These are phyloP conservation scores for Gaertneriomyces semiglobifer DNA, from an alignment of 192 early-diverging fungal species.

Conservation along the genomic window DNA sequence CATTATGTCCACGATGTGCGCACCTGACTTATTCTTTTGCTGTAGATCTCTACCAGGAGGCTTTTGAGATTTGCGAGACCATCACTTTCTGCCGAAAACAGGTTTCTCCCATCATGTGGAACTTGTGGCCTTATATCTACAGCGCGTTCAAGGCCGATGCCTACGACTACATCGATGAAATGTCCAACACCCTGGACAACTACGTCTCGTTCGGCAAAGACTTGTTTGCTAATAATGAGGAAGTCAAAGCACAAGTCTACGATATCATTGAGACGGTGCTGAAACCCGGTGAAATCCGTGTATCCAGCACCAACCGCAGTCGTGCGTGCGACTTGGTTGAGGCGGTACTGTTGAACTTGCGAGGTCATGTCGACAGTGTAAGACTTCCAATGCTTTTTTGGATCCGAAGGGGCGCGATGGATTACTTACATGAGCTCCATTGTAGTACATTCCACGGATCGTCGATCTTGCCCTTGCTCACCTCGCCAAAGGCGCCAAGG, in stretches of 20 bases:
- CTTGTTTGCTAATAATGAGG: slow-evolving; percentile 62
- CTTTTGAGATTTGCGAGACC: slow-evolving; percentile 86
- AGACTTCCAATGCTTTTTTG: background rate
- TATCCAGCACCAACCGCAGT: slow-evolving; percentile 75
- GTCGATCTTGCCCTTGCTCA: slow-evolving; percentile 65
- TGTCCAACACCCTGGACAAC: slow-evolving; percentile 88
- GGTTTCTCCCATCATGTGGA: slow-evolving; percentile 82
- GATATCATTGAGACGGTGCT: slow-evolving; percentile 76
- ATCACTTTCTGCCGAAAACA: slow-evolving; percentile 79
- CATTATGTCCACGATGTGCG: background rate
- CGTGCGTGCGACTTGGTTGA: slow-evolving; percentile 83
- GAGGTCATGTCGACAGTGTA: slow-evolving; percentile 70
- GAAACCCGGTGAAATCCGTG: slow-evolving; percentile 44
- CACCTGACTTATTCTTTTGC: background rate
- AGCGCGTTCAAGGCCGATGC: slow-evolving; percentile 75
- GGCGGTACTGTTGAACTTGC: slow-evolving; percentile 78
- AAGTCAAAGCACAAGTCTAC: slow-evolving; percentile 69
- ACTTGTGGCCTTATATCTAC: slow-evolving; percentile 74
- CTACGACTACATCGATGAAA: slow-evolving; percentile 85
- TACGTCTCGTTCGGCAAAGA: slow-evolving; percentile 85
- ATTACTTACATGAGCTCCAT: background rate
- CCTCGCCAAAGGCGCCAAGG: slow-evolving; percentile 52
- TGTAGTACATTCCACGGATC: slow-evolving; percentile 65
- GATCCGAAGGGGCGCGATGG: background rate
- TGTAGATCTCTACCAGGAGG: slow-evolving; percentile 77